These are phyloP conservation scores for Prunus salicina DNA, from an alignment of 306 rosid genomes.

Conservation along the genomic window DNA sequence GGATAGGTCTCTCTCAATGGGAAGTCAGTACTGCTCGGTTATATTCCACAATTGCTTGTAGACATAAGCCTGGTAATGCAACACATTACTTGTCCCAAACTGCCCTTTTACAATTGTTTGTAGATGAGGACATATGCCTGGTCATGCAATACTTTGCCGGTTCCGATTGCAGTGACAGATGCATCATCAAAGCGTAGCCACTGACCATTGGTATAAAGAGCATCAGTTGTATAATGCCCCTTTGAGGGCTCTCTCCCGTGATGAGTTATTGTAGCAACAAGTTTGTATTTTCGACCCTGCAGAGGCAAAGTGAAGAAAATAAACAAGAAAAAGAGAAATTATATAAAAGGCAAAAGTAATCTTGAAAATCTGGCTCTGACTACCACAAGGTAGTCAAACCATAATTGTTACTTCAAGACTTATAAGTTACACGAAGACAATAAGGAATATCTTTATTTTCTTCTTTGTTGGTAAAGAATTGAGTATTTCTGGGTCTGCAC, in stretches of 20 bases:
- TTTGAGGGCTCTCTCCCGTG: slow-evolving; percentile 92
- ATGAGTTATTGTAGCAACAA: slow-evolving; percentile 92
- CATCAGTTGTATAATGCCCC: slow-evolving; percentile 97
- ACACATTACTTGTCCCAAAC: slow-evolving; percentile 48
- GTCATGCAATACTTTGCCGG: slow-evolving; percentile 70
- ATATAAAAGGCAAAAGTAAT: background rate
- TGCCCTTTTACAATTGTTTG: slow-evolving; percentile 51
- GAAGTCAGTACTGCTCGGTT: background rate
- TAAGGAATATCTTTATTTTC: background rate
- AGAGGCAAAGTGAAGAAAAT: background rate
- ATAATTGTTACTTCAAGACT: background rate
- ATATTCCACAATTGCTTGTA: slow-evolving; percentile 54
- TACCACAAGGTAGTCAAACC: background rate
- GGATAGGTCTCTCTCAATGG: background rate
- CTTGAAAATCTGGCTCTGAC: background rate
- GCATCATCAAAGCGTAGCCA: slow-evolving; percentile 92
- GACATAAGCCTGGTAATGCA: slow-evolving; percentile 75
- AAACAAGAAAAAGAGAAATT: slow-evolving; percentile 4
- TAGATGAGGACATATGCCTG: slow-evolving; percentile 91
- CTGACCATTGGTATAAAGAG: slow-evolving; percentile 49
- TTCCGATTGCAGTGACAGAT: slow-evolving; percentile 65
- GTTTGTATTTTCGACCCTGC: slow-evolving; percentile 87
- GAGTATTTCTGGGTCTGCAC: background rate
- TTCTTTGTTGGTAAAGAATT: background rate
- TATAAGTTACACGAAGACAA: background rate